Percentiles rank a stretch among this genome's conserved stretches.
phyloP scores from a whole-genome alignment of 208 protist species.

The Naegleria lovaniensis region DNA sequence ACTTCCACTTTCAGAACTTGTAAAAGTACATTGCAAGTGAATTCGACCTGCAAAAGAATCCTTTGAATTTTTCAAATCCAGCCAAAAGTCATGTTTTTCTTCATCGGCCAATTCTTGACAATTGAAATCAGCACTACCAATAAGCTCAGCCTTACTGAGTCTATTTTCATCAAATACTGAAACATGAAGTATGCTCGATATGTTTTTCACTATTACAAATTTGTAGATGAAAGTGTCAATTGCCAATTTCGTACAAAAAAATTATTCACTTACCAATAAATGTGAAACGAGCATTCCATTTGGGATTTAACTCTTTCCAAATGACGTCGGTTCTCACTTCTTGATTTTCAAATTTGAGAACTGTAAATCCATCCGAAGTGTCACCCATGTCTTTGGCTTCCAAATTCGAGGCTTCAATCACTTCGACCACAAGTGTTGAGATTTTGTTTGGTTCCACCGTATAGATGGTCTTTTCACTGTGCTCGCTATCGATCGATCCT shows the following conservation, averaged over 20 bases:
- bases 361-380: neutral
- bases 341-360: constrained; percentile 16
- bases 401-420: neutral
- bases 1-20: neutral
- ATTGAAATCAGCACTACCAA: neutral
- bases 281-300: constrained; percentile 6
- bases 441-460: neutral
- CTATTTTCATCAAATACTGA: neutral
- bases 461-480: neutral
- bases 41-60: neutral
- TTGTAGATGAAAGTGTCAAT: too few species aligned
- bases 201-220: neutral
- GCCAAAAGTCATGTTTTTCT: neutral
- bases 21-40: neutral
- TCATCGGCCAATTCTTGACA: neutral
- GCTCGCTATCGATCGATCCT: too few species aligned
- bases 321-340: neutral
- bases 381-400: neutral
- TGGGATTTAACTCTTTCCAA: neutral
- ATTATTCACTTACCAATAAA: too few species aligned
- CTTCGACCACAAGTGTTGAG: neutral
- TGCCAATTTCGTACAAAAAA: too few species aligned
- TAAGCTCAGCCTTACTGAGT: neutral
- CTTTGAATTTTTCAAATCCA: neutral
- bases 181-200: neutral